Conservation (phyloP, 257 asterid genomes). For the Solanum peruvianum region DNA sequence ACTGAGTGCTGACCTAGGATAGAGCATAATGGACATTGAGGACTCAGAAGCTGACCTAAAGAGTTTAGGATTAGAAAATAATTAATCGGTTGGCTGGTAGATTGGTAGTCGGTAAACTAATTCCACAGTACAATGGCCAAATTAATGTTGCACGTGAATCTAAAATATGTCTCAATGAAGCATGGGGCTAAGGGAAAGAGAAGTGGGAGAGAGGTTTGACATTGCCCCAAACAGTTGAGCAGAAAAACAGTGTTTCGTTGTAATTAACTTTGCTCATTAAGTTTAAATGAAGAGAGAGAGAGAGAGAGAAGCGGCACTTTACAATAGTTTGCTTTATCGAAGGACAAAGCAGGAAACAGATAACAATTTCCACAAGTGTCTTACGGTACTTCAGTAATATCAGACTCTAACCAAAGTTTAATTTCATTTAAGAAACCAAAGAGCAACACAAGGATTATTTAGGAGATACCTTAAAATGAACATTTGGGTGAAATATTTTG, state of each 20-base stretch:
- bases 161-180: neutral
- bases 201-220: neutral
- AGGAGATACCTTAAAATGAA: constrained; percentile 81
- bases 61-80: neutral
- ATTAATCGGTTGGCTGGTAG: neutral
- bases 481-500: constrained; percentile 96
- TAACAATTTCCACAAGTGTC: neutral
- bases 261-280: neutral
- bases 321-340: neutral
- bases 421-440: neutral
- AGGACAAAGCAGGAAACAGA: neutral
- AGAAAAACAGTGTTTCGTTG: neutral
- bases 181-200: neutral
- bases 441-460: neutral
- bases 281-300: neutral
- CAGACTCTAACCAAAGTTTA: neutral
- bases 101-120: neutral
- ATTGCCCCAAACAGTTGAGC: neutral
- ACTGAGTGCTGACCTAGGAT: neutral
- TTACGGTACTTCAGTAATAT: neutral
- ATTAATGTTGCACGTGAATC: neutral
- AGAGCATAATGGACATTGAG: neutral
- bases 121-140: neutral
- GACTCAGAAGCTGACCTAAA: neutral
- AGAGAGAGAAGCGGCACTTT: neutral